A percentile compares a stretch with the other conserved stretches of the same genome.
Evolutionary conservation across 768 basidiomycete genomes (phyloP).

Genomic region (Lentinula sp.): DNA sequence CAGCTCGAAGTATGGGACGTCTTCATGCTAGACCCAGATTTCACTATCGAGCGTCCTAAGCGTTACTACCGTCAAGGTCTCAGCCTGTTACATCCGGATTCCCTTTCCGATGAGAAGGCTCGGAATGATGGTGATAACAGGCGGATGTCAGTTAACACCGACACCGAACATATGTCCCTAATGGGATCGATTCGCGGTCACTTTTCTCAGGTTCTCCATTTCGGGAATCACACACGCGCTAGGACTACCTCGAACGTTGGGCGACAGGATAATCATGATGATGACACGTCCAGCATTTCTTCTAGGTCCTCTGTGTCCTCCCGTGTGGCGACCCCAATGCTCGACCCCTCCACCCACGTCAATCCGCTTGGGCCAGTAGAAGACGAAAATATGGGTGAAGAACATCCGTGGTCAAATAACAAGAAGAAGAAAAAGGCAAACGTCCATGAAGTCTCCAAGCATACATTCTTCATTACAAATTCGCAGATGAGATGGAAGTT

Average conservation of each 20-base stretch:
- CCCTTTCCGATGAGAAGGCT: conserved; percentile 17
- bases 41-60: conserved; percentile 85
- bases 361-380: conserved; percentile 42
- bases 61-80: conserved; percentile 86
- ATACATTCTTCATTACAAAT: conserved; percentile 92
- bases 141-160: conserved; percentile 10
- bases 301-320: conserved; percentile 31
- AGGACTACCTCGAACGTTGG: conserved; percentile 11
- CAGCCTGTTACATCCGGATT: conserved; percentile 46
- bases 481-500: conserved; percentile 86
- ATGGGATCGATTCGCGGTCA: conserved; percentile 44
- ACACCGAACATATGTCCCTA: conserved; percentile 30
- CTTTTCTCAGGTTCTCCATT: conserved; percentile 40
- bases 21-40: conserved; percentile 86
- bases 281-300: conserved; percentile 22
- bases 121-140: conserved; percentile 7
- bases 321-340: conserved; percentile 47
- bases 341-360: conserved; percentile 76
- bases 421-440: conserved; percentile 42
- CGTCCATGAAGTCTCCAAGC: conserved; percentile 70
- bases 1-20: conserved; percentile 90
- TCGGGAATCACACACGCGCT: conserved; percentile 12
- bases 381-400: conserved; percentile 14
- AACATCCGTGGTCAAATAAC: conserved; percentile 25
- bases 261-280: conserved; percentile 9